phyloP scores from a whole-genome alignment of 2,329 filamentous ascomycete species.

The Fusarium circinatum region DNA sequence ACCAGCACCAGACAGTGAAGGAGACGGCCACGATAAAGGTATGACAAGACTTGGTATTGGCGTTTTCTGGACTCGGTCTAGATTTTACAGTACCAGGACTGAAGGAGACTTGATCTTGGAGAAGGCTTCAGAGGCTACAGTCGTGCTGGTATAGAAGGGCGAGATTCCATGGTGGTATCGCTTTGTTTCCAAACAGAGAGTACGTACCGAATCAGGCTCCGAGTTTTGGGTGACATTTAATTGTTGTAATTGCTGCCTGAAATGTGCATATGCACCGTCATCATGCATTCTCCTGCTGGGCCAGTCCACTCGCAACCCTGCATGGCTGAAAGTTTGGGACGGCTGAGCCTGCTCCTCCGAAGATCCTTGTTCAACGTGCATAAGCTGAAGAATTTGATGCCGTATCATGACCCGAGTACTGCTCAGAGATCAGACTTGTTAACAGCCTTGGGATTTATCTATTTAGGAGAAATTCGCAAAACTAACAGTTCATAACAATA shows the following conservation, averaged over 20 bases:
- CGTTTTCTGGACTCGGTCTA: neutral
- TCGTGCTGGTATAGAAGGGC: neutral
- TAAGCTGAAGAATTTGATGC: neutral
- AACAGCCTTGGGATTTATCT: fast-evolving
- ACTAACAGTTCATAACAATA: fast-evolving
- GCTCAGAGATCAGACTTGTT: fast-evolving
- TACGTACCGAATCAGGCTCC: neutral
- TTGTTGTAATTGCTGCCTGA: neutral
- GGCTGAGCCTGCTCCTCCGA: neutral
- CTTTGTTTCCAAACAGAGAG: neutral
- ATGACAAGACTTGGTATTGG: neutral
- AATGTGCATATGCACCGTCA: neutral
- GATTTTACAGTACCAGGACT: neutral
- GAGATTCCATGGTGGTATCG: neutral
- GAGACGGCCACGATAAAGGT: fast-evolving
- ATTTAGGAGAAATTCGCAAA: fast-evolving
- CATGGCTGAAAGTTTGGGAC: neutral
- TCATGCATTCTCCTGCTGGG: neutral
- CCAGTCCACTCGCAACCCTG: neutral
- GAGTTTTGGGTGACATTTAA: too few species aligned
- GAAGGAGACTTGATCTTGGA: neutral
- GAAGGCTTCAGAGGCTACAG: neutral
- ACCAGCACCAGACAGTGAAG: neutral
- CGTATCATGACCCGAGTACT: neutral
- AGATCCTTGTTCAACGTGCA: neutral